phyloP scores from a whole-genome alignment of 2,329 filamentous ascomycete genomes.

The Hypomyces perniciosus region DNA sequence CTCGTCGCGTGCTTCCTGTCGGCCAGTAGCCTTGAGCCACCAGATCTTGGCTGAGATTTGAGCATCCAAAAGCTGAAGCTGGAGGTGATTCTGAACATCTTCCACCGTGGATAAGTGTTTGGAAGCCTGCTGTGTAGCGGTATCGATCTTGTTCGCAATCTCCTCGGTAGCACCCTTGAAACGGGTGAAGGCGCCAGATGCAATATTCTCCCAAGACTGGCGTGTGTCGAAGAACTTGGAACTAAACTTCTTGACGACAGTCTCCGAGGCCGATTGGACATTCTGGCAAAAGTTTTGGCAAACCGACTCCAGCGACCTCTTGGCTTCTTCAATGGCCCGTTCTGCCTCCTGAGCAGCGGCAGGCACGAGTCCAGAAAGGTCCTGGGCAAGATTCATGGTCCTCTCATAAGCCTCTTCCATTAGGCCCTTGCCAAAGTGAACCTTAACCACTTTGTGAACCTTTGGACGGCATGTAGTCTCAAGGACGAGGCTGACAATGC shows the following conservation, averaged over 20 bases:
- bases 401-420: slow-evolving; percentile 40
- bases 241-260: slow-evolving; percentile 19
- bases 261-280: slow-evolving; percentile 24
- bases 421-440: slow-evolving; percentile 51
- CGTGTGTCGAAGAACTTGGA: slow-evolving; percentile 18
- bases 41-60: slow-evolving; percentile 51
- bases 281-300: slow-evolving; percentile 22
- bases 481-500: slow-evolving; percentile 52
- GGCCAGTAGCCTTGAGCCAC: slow-evolving; percentile 51
- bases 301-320: slow-evolving; percentile 25
- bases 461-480: slow-evolving; percentile 53
- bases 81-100: slow-evolving; percentile 34
- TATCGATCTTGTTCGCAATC: slow-evolving; percentile 16
- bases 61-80: slow-evolving; percentile 43
- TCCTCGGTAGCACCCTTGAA: slow-evolving; percentile 15
- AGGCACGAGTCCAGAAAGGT: slow-evolving; percentile 34
- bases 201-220: slow-evolving; percentile 19
- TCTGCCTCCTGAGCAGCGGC: slow-evolving; percentile 35
- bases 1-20: slow-evolving; percentile 37
- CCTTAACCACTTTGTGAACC: slow-evolving; percentile 54
- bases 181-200: slow-evolving; percentile 15
- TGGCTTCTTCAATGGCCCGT: slow-evolving; percentile 30
- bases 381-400: slow-evolving; percentile 37
- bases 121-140: slow-evolving; percentile 14
- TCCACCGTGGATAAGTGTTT: slow-evolving; percentile 18